phyloP scores from a whole-genome alignment of 2,329 filamentous ascomycete genomes.

The Cryphonectria naterciae region DNA sequence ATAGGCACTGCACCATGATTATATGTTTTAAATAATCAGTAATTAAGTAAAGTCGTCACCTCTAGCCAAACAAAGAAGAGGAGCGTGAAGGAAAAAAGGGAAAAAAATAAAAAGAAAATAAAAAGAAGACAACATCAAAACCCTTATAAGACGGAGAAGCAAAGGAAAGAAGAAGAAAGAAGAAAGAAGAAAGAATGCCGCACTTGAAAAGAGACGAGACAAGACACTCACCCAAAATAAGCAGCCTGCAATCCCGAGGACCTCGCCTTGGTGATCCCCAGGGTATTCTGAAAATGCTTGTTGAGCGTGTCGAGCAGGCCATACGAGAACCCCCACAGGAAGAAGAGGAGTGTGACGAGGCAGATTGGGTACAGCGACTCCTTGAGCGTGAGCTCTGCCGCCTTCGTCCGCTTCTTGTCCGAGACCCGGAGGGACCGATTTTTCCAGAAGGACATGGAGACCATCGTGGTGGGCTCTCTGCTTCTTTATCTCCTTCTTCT shows the following conservation, averaged over 20 bases:
- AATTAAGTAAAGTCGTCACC: too few relatives aligned
- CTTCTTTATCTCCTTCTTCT: neutral
- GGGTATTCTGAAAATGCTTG: slow-evolving; percentile 61
- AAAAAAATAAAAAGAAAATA: too few relatives aligned
- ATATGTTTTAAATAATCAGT: neutral
- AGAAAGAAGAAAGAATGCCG: too few relatives aligned
- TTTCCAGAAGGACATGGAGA: slow-evolving; percentile 49
- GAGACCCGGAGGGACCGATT: slow-evolving; percentile 50
- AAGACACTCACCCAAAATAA: slow-evolving; percentile 60
- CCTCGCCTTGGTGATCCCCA: slow-evolving; percentile 57
- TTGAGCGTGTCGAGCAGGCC: slow-evolving; percentile 58
- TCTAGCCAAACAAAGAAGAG: too few relatives aligned
- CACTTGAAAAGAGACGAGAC: neutral
- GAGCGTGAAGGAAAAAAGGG: neutral
- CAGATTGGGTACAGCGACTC: slow-evolving; percentile 69
- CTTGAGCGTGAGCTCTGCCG: slow-evolving; percentile 63
- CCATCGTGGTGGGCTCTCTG: slow-evolving; percentile 41
- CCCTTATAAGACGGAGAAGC: too few relatives aligned
- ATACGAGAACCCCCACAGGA: slow-evolving; percentile 65
- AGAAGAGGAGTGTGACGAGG: slow-evolving; percentile 69
- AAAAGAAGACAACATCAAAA: neutral
- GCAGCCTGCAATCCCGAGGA: slow-evolving; percentile 66
- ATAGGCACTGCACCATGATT: slow-evolving; percentile 54
- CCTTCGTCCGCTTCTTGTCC: slow-evolving; percentile 46
- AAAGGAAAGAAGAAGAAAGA: neutral